Base-by-base conservation (phyloP, 495 filamentous ascomycete genomes). In the Trichocladium uniseriatum region DNA sequence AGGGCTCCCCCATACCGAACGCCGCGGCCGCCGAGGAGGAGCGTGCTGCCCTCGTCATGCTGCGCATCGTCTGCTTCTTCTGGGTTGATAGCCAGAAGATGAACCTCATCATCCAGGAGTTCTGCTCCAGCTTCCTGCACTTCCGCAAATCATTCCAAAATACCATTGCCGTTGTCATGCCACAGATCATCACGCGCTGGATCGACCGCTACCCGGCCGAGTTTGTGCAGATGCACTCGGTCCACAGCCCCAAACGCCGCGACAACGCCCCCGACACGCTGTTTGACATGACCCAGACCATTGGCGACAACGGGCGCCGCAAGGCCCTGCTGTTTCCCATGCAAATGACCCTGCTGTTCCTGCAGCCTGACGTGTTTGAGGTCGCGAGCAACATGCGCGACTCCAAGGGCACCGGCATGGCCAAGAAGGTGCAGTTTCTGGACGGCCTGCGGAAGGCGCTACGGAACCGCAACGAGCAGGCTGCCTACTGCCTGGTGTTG, bases 331-430 rank as follows among this genome's bases (percentile, higher is more conserved):
- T 83, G 16, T 80, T 72, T 54, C 80, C 80, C 16, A 69, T 83
- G 29, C 80, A 82, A 58, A 79, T 72, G 16, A 72, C 77, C 21
- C 65, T 83, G 10, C 60, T 82, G 7, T 70, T 83, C 39, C 71
- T 83, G 6, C 58, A 82, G 18, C 80, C 80, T 5, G 80, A 83
- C 44, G 77, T 82, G 14, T 83, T 83, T 42, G 76, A 79, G 55
- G 74, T 81, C 6, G 78, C 79, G 27, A 78, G 79, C 56, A 78
- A 76, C 52, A 67, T 82, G 63, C 70, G 76, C 29, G 77, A 79
- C 31, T 74, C 73, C 39, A 80, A 78, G 61, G 75, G 72, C 36
- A 63, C 69, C 36, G 68, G 74, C 52, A 76, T 82, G 60, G 66
- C 72, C 9, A 83, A 82, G 61, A 82, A 81, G 53, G 75, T 79